phyloP scores from a whole-genome alignment of 805 yeast species.

The Myxozyma kluyveri region DNA sequence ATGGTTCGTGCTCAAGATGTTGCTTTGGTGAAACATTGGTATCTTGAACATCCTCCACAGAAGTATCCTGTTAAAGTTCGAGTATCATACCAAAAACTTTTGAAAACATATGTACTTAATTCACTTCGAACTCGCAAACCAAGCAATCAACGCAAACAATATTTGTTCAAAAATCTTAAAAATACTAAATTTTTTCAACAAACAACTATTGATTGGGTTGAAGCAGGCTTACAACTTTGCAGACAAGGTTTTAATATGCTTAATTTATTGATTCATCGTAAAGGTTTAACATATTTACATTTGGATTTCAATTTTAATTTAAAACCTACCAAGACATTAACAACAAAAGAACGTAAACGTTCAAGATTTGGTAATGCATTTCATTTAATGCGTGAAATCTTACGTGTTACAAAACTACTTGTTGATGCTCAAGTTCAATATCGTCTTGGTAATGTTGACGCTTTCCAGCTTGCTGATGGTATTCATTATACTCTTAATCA shows the following conservation, averaged over 20 bases:
- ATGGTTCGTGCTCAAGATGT: slow-evolving; percentile 87
- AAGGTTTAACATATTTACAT: slow-evolving; percentile 88
- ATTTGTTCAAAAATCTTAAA: slow-evolving; percentile 62
- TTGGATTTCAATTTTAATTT: slow-evolving; percentile 92
- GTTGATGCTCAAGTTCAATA: slow-evolving; percentile 94
- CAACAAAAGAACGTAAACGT: slow-evolving; percentile 93
- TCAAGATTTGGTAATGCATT: slow-evolving; percentile 96
- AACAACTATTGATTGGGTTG: slow-evolving; percentile 96
- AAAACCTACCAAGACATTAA: slow-evolving; percentile 92
- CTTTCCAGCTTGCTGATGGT: slow-evolving; percentile 94
- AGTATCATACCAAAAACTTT: slow-evolving; percentile 83
- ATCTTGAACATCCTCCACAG: slow-evolving; percentile 59
- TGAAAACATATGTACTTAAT: slow-evolving; percentile 71
- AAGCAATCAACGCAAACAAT: slow-evolving; percentile 50
- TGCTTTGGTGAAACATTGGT: slow-evolving; percentile 79
- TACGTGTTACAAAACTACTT: slow-evolving; percentile 75
- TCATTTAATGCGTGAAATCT: slow-evolving; percentile 85
- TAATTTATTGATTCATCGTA: slow-evolving; percentile 80
- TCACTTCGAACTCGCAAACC: slow-evolving; percentile 55
- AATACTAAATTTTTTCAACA: slow-evolving; percentile 86
- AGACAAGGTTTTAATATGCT: slow-evolving; percentile 93
- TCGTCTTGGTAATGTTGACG: slow-evolving; percentile 85
- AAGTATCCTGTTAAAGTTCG: slow-evolving; percentile 71
- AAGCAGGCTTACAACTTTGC: slow-evolving; percentile 92
- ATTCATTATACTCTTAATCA: slow-evolving; percentile 86